Evolutionary conservation across 169 alveolate genomes (phyloP), one percentile per base, ranked within the genome.

Genomic region (Babesia bigemina): DNA sequence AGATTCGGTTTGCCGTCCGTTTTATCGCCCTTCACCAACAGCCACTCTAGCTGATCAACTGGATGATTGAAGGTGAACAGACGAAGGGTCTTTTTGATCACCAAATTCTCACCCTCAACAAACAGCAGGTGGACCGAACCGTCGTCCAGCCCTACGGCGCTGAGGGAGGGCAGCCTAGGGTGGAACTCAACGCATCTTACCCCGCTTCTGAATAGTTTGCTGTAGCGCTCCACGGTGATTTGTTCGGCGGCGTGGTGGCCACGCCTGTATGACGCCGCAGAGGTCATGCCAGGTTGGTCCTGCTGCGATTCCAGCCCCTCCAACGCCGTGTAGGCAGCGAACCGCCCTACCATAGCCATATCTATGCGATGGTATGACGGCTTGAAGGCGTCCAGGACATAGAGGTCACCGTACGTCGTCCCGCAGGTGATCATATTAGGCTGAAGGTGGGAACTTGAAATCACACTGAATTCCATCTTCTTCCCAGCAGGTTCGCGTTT

Each of bases 41-140:
- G 33, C 87, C 87, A 79, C 28, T 50, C 53, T 21, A 79, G 8
- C 69, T 79, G 72, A 6, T 79, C 58, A 9, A 79, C 78, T 10
- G 73, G 36, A 0, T 45, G 26, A 49, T 29, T 49, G 44, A 79
- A 70, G 16, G 26, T 70, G 21, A n/a, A 49, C 12, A 59, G 29
- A 45, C 29, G 71, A 10, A 44, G 13, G 22, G 55, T 59, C 24
- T 70, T 44, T n/a, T 55, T 57, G 29, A 79, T 1, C 42, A 22
- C 50, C 12, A 45, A 55, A 59, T 79, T 79, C 62, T 79, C 87
- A 17, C 33, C 55, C 44, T 79, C 87, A 10, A 70, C 4, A 21
- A 79, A 79, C 22, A 79, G 61, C 47, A 79, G 28, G 21, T 70
- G 69, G 45, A 79, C 70, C 55, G 84, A 50, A 14, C 87, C 87